These are phyloP conservation scores for Yarrowia sp. DNA, from an alignment of 805 yeast species.

Conservation along the genomic window DNA sequence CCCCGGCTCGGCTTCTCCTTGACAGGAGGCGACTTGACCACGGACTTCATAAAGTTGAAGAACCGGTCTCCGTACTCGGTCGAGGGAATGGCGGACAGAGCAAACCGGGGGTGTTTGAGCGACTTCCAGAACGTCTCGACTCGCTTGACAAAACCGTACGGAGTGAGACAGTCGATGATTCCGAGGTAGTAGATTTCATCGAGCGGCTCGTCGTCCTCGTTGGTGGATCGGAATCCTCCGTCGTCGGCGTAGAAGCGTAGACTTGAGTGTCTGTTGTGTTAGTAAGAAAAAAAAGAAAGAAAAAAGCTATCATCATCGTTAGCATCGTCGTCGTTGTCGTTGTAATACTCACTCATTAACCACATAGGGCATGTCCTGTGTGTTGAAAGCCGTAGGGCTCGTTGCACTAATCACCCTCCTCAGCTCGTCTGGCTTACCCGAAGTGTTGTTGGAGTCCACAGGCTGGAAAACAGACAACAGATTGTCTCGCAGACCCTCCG, in stretches of 20 bases:
- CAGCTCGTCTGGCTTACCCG: conserved; percentile 35
- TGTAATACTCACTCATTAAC: conserved; percentile 17
- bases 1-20: conserved; percentile 2
- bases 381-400: conserved; percentile 39
- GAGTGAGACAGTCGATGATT: conserved; percentile 88
- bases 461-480: conserved; percentile 42
- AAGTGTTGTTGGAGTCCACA: conserved; percentile 29
- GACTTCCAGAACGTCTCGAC: conserved; percentile 73
- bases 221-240: conserved; percentile 80
- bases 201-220: conserved; percentile 57
- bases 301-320: too few species aligned
- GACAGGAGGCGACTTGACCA: conserved; percentile 19
- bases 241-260: conserved; percentile 70
- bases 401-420: conserved; percentile 38
- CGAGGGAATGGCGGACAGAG: conserved; percentile 87
- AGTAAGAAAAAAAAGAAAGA: neutral
- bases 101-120: conserved; percentile 35
- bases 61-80: conserved; percentile 86
- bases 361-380: conserved; percentile 23
- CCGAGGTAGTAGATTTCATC: conserved; percentile 83
- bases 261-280: conserved; percentile 25
- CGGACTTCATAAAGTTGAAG: conserved; percentile 48
- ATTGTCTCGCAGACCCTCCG: conserved; percentile 38
- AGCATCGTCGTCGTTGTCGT: too few species aligned
- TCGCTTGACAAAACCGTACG: conserved; percentile 54